Base-by-base conservation (phyloP, 2,329 filamentous ascomycete species). In the Aspergillus awamori region DNA sequence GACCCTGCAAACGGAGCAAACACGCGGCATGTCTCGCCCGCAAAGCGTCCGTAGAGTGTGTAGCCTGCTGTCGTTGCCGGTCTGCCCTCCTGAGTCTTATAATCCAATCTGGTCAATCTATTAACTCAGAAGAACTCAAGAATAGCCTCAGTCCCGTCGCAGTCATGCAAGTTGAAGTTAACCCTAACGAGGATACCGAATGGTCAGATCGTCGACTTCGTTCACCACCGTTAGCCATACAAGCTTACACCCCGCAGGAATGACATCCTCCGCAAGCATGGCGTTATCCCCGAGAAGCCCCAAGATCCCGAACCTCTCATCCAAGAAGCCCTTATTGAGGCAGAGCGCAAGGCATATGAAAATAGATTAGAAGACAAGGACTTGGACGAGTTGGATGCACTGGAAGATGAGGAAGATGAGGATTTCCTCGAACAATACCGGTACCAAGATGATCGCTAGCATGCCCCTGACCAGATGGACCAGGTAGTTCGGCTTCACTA, bases 171-270 rank as follows among this genome's bases (percentile, higher is more conserved):
- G 95, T 99, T 62, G 93, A 93, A 48, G 90, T 99, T 68, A 89
- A 98, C 74, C 94, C 94, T 33, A 96, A 98, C 74, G 95, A 93
- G 65, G 95, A 99, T 76, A 99, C 95, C 65, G 95, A 99, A 89
- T 99, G 95, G 95, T 69, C 28, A 52, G 60, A 93, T 66, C 53
- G 45, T 57, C 38, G 58, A 41, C 53, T 13, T 22, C 33, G 51
- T 57, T 38, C 41, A 67, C 59, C 60, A 22, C 60, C 59, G 58
- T 39, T 38, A 58, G 59, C 52, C 59, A 57, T 61, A 57, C 66
- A 57, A 57, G 58, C 57, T 58, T 47, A 63, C 45, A 53, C 45
- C n/a, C 47, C 55, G 61, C 68, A 97, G 93, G 93, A 99, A 99
- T 76, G 95, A 99, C 69, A 99, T 99, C 72, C 88, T 99, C 60